Conservation (phyloP, 306 rosid species). For the Cucurbita moschata region DNA sequence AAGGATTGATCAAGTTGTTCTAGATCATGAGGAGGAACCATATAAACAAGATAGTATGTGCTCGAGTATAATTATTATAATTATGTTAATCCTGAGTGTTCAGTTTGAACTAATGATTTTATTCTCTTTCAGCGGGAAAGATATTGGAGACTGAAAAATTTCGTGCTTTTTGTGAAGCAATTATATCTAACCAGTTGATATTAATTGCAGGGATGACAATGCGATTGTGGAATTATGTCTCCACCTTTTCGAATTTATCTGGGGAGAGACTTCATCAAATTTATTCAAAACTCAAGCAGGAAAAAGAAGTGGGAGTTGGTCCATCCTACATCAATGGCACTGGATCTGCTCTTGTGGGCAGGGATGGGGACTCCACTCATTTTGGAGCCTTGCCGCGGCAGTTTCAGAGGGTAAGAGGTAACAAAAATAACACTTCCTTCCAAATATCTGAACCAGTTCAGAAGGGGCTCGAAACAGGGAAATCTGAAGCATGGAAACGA, state of each 20-base stretch:
- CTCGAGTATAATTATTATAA: not conserved
- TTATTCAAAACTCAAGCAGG: conserved; percentile 74
- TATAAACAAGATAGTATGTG: conserved; percentile 87
- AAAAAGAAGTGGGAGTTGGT: conserved; percentile 63
- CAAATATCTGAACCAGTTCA: conserved; percentile 48
- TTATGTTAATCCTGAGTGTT: not conserved
- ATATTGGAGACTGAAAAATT: not conserved
- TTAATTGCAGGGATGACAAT: conserved; percentile 68
- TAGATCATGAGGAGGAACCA: conserved; percentile 67
- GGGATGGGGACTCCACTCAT: conserved; percentile 35
- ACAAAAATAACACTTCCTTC: conserved; percentile 24
- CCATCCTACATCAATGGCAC: conserved; percentile 63
- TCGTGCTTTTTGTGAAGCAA: not conserved
- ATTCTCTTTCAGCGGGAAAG: not conserved
- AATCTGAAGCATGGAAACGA: conserved; percentile 81
- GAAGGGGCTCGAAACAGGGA: conserved; percentile 40
- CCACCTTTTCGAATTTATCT: conserved; percentile 85
- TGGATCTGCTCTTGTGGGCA: conserved; percentile 37
- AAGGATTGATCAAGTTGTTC: conserved; percentile 74
- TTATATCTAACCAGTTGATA: not conserved
- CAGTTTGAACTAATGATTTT: not conserved
- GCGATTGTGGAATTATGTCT: conserved; percentile 94
- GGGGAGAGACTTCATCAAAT: conserved; percentile 94
- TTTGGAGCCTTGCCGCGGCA: conserved; percentile 25
- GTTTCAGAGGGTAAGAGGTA: conserved; percentile 48